Percentiles rank a stretch among this genome's conserved stretches.
Conservation (phyloP, 2,329 filamentous ascomycete genomes). For the Hymenoscyphus fructigenus region DNA sequence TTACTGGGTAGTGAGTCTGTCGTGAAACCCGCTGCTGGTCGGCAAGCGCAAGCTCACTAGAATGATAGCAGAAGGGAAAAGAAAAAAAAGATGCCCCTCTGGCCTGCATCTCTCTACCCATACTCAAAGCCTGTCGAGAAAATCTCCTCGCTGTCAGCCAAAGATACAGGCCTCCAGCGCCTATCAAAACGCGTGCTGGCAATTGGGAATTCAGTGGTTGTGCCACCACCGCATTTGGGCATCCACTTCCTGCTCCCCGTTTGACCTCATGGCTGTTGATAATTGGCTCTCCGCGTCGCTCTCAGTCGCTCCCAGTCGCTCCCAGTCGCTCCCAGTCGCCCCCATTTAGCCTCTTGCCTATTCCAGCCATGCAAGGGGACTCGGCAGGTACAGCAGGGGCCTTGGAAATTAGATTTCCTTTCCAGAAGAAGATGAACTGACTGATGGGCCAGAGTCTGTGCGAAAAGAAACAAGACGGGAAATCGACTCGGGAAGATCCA, state of each 20-base stretch:
- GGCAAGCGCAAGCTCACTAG: neutral
- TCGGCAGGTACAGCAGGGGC: neutral
- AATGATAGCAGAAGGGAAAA: neutral
- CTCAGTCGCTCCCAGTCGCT: no score
- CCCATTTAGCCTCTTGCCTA: neutral
- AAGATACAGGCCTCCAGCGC: neutral
- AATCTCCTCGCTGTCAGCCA: neutral
- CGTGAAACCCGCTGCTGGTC: neutral
- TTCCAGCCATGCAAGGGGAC: neutral
- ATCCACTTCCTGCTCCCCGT: neutral
- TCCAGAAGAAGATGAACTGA: neutral
- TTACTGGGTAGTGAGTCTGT: neutral
- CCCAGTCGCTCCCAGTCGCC: neutral
- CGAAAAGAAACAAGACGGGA: neutral
- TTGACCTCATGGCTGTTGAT: neutral
- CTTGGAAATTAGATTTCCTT: no score
- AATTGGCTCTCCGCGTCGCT: neutral
- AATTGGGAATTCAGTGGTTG: neutral
- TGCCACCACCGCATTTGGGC: neutral
- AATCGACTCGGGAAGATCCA: no score
- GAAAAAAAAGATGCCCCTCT: neutral
- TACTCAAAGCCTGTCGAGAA: neutral
- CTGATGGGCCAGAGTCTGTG: neutral
- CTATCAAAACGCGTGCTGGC: neutral
- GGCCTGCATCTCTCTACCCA: neutral